Percentiles rank a stretch among this genome's conserved stretches.
These are phyloP conservation scores for Leptomonas pyrrhocoris DNA, from an alignment of 208 protist species.

Conservation along the genomic window DNA sequence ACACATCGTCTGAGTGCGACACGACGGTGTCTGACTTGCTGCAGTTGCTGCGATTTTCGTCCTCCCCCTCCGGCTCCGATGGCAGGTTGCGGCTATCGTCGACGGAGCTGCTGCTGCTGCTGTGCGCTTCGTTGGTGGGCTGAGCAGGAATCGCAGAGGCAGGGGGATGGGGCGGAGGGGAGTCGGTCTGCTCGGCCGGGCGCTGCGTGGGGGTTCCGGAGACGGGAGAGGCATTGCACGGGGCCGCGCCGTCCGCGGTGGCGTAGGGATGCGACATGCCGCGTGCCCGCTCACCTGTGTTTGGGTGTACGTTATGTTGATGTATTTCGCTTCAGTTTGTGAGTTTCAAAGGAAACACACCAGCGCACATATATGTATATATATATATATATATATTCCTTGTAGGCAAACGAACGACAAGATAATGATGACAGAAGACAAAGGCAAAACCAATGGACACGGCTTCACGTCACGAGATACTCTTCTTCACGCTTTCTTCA, in stretches of 20 bases:
- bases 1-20: slow-evolving; percentile 19
- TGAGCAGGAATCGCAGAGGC: not conserved
- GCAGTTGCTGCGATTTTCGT: not conserved
- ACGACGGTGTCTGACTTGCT: slow-evolving; percentile 21
- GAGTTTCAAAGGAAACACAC: not conserved
- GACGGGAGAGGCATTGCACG: not conserved
- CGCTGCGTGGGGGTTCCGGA: not conserved
- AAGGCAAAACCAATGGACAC: no score
- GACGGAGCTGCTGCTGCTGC: not conserved
- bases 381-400: not conserved
- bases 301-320: no score
- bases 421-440: no score
- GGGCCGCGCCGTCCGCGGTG: not conserved
- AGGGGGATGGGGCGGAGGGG: not conserved
- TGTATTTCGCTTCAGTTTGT: no score
- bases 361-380: not conserved
- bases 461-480: no score
- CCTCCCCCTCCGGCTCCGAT: not conserved
- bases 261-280: slow-evolving; percentile 1
- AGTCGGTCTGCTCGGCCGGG: not conserved
- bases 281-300: not conserved
- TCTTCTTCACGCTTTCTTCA: no score
- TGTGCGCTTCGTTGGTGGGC: not conserved
- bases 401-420: slow-evolving; percentile 4
- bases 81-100: slow-evolving; percentile 14